Conservation (phyloP, 768 basidiomycete species). For the Myochromella boudieri region DNA sequence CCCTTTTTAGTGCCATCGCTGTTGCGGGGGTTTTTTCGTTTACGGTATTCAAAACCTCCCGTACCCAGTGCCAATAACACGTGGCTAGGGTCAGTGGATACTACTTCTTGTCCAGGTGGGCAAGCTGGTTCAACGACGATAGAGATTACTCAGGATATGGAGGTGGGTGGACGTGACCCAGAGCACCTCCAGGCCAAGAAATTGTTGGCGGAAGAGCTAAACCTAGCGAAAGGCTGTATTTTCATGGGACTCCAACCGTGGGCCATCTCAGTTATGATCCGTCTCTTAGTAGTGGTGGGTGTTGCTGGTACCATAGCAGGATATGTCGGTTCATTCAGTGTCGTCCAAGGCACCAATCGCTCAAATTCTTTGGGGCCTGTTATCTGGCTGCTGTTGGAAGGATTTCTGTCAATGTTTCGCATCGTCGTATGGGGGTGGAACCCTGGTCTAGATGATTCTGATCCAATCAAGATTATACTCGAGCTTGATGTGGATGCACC, state of each 20-base stretch:
- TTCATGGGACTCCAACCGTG: neutral
- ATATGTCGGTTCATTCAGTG: conserved; percentile 18
- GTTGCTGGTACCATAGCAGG: conserved; percentile 7
- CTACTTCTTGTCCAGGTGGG: too few relatives aligned
- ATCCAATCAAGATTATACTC: neutral
- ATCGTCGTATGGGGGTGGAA: conserved; percentile 16
- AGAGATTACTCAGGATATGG: too few relatives aligned
- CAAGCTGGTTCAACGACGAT: too few relatives aligned
- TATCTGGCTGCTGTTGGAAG: conserved; percentile 17
- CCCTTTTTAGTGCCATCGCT: neutral
- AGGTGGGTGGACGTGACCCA: too few relatives aligned
- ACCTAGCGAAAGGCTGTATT: neutral
- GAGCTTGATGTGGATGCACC: neutral
- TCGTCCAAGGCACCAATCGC: conserved; percentile 5
- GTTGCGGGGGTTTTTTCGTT: neutral
- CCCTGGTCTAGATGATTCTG: conserved; percentile 5
- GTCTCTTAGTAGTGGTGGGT: conserved; percentile 6
- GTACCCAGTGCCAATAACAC: too few relatives aligned
- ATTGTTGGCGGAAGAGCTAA: neutral
- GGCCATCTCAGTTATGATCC: neutral
- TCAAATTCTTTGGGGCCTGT: conserved; percentile 1
- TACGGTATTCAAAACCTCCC: too few relatives aligned
- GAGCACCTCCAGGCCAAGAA: too few relatives aligned
- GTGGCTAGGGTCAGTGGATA: too few relatives aligned
- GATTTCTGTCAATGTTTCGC: conserved; percentile 8